phyloP scores from a whole-genome alignment of 768 basidiomycete genomes.

The Punctularia strigosozonata region DNA sequence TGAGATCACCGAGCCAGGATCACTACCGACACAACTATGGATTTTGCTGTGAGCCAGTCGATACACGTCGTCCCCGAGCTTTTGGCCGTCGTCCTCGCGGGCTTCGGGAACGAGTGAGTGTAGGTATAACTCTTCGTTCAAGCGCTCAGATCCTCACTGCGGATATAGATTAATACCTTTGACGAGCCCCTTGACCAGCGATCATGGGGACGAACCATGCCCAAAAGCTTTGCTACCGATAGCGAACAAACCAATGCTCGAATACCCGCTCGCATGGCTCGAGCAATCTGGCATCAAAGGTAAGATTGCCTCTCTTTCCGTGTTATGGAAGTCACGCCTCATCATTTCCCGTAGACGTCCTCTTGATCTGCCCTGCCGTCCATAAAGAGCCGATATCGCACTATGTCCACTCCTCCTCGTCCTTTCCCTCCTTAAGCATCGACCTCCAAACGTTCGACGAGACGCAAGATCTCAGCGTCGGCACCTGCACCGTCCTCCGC shows the following conservation, averaged over 20 bases:
- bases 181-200: constrained; percentile 30
- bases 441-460: constrained; percentile 78
- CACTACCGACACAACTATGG: too few species aligned
- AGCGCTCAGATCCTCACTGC: constrained; percentile 1
- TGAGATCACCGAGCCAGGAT: too few species aligned
- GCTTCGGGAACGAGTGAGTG: constrained; percentile 86
- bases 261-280: constrained; percentile 76
- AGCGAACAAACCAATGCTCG: constrained; percentile 79
- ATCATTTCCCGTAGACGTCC: constrained; percentile 45
- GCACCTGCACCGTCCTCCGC: constrained; percentile 65
- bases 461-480: constrained; percentile 48
- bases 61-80: constrained; percentile 63
- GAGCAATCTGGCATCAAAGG: constrained; percentile 81
- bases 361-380: constrained; percentile 72
- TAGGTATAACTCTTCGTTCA: neutral
- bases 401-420: constrained; percentile 67
- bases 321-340: neutral
- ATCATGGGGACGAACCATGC: constrained; percentile 70
- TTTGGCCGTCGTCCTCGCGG: constrained; percentile 78
- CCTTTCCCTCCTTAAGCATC: constrained; percentile 52
- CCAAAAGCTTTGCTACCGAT: constrained; percentile 85
- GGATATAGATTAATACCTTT: constrained; percentile 53
- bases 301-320: constrained; percentile 17
- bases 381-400: constrained; percentile 72
- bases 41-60: constrained; percentile 42